Evolutionary conservation across 2,329 filamentous ascomycete genomes (phyloP).

Genomic region (Aspergillus fischeri): DNA sequence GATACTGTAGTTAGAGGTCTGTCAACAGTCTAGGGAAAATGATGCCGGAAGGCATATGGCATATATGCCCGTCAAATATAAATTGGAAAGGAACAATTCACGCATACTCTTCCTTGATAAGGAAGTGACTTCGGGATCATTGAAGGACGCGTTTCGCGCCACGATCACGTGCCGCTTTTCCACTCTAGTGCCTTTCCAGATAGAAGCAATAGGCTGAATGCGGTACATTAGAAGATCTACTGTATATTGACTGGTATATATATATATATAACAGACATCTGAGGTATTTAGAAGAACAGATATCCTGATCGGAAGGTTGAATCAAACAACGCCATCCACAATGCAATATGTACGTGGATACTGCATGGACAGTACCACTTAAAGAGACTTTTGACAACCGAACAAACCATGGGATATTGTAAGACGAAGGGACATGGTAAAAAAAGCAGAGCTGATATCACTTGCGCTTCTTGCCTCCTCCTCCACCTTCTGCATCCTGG

Average conservation of each 20-base stretch:
- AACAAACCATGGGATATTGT: constrained; percentile 22
- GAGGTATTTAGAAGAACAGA: background rate
- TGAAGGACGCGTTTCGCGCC: constrained; percentile 28
- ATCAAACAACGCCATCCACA: constrained; percentile 17
- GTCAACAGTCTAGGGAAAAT: background rate
- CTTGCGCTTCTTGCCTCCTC: constrained; percentile 44
- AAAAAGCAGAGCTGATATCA: constrained; percentile 22
- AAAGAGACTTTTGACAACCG: constrained; percentile 14
- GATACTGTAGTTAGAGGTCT: background rate
- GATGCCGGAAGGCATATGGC: background rate
- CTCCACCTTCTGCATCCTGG: constrained; percentile 49
- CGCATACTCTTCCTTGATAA: background rate
- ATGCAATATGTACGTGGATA: constrained; percentile 20
- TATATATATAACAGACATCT: background rate
- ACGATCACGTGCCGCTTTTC: constrained; percentile 27
- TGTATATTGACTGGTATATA: background rate
- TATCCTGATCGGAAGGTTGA: background rate
- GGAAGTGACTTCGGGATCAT: background rate
- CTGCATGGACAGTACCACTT: constrained; percentile 11
- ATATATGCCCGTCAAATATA: background rate
- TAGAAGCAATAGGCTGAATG: background rate
- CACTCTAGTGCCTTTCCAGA: background rate
- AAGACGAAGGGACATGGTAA: constrained; percentile 14
- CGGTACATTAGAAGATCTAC: background rate
- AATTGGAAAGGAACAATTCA: background rate